Evolutionary conservation across 2,329 filamentous ascomycete genomes (phyloP).

Genomic region (Apiospora hydei): DNA sequence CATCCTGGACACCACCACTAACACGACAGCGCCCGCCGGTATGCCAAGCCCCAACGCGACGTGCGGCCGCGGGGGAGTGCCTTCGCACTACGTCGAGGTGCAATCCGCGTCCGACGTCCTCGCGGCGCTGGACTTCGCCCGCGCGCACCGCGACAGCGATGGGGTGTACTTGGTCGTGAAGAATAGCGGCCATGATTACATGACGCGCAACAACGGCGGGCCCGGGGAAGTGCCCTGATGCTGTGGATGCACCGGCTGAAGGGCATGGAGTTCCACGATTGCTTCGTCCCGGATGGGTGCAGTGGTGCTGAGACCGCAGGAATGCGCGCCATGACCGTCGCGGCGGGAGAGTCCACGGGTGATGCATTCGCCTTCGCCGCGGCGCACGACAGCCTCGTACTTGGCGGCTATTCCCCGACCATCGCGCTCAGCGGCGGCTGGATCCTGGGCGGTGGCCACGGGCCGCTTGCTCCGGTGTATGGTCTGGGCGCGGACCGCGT

Average conservation of each 20-base stretch:
- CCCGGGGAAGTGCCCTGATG: slow-evolving; percentile 32
- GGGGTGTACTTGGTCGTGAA: slow-evolving; percentile 40
- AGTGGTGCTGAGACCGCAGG: not conserved
- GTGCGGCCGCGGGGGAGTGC: slow-evolving; percentile 39
- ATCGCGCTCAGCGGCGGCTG: slow-evolving; percentile 39
- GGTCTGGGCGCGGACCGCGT: slow-evolving; percentile 41
- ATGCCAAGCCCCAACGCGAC: slow-evolving; percentile 31
- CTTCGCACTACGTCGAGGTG: slow-evolving; percentile 36
- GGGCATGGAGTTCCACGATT: slow-evolving; percentile 32
- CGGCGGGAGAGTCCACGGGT: slow-evolving; percentile 40
- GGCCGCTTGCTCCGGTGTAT: slow-evolving; percentile 38
- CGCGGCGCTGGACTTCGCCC: slow-evolving; percentile 33
- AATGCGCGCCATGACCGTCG: slow-evolving; percentile 37
- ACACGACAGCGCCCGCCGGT: slow-evolving; percentile 28
- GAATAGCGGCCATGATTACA: slow-evolving; percentile 45
- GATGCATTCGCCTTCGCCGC: slow-evolving; percentile 38
- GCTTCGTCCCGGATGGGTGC: slow-evolving; percentile 36
- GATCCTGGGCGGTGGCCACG: slow-evolving; percentile 40
- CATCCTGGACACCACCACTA: slow-evolving; percentile 34
- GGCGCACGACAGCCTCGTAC: slow-evolving; percentile 35
- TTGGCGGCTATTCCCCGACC: slow-evolving; percentile 36
- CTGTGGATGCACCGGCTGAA: slow-evolving; percentile 42
- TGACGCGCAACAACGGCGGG: slow-evolving; percentile 41
- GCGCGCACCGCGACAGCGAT: slow-evolving; percentile 28
- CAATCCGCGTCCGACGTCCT: slow-evolving; percentile 31